Base-by-base conservation (phyloP, 169 alveolate genomes). In the Plasmodium inui region DNA sequence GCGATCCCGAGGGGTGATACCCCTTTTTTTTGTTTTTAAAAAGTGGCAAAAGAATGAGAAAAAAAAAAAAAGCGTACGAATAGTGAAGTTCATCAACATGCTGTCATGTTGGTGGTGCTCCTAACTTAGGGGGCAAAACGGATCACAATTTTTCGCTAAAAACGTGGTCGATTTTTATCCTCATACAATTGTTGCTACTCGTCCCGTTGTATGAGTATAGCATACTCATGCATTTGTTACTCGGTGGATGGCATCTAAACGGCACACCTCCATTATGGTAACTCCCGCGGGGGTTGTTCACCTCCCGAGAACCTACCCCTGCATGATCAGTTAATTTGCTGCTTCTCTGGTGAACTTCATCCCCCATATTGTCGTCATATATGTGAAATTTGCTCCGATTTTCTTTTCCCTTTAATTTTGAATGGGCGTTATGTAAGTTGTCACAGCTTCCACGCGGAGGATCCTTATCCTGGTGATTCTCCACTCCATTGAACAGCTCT, bases 131-230 rank as follows among this genome's bases (percentile, higher is more conserved):
- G n/a, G 5, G 79, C 32, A 12, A 70, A 70, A 28, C 4, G 19
- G 9, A 73, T 34, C 39, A 34, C 22, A 73, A 73, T 10, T 28
- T 32, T 28, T 14, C 50, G 76, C 22, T 46, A 74, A 71, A 85
- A 73, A 85, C 6, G 39, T 50, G 55, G 22, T 85, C 93, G 32
- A 85, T 76, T 73, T 85, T 72, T 73, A 85, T 67, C 61, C 78
- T 73, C 44, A 10, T 74, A 46, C 26, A 71, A 44, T 53, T 74
- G 30, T 26, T 22, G 50, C 78, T 32, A 73, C 39, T 17, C 30
- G 50, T 53, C 57, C 39, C 79, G 44, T 53, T 73, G 61, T 85
- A 72, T 37, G 80, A n/a, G 61, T 85, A 85, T 67, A 85, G 78
- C 81, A 85, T 17, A 22, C 57, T 73, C 22, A 12, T 85, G 71